Base-by-base conservation (phyloP, 257 asterid species). In the Solanum bulbocastanum region DNA sequence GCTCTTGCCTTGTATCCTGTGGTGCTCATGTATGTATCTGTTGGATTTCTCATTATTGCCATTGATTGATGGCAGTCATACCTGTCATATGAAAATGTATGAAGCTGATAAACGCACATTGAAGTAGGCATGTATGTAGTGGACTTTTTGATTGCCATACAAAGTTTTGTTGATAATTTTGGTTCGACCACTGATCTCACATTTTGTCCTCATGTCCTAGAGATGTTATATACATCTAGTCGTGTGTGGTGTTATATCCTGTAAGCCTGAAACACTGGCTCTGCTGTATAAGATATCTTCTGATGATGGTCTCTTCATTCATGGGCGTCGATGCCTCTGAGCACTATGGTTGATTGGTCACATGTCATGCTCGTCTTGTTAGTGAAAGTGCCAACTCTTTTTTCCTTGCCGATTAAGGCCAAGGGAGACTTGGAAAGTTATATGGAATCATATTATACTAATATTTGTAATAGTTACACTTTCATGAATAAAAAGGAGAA, bases 1-100 rank as follows among this genome's bases (percentile, higher is more conserved):
- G 98, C 99, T 87, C 98, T 97, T 33, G 99, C 99, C 18, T 91
- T 97, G 13, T 97, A 97, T 86, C 99, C 99, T 9, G 98, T 97
- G 85, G 89, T 94, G 33, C 99, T 96, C 75, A 95, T 97, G 99
- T 97, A 97, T 66, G 35, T 66, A 25, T 69, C 99, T 37, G 98
- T 97, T 16, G 98, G 99, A 62, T 96, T 97, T 91, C 98, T 97
- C 89, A 96, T 97, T 88, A 92, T 96, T 44, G 99, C 99, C 82
- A 96, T 97, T 84, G 92, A 94, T 90, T 97, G 91, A 95, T 84
- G 88, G 27, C 32, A 46, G 13, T 46, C 86, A 27, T 49, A 27
- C 85, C 20, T 49, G 8, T 46, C 22, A 32, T 82, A 18, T 81
- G 23, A 69, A 69, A 15, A 30, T 46, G 42, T 49, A 30, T 82